Conservation (phyloP, 805 yeast species). For the Pichia membranifaciens region DNA sequence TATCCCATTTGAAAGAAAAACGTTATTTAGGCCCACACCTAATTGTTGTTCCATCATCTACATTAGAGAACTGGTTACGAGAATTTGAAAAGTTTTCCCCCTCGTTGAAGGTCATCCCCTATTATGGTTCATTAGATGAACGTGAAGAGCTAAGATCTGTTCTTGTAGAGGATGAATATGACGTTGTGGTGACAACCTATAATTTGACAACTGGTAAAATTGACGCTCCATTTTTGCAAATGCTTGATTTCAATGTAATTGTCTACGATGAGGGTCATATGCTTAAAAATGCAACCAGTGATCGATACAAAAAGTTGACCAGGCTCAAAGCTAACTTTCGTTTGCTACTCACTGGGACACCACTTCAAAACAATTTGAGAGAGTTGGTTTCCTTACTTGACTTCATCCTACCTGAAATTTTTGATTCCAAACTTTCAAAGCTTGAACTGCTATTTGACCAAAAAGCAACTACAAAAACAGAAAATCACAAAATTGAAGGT, state of each 20-base stretch:
- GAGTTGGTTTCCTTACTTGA: conserved; percentile 88
- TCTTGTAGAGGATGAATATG: conserved; percentile 55
- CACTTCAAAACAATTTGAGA: conserved; percentile 85
- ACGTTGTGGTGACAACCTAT: conserved; percentile 92
- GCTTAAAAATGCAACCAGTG: conserved; percentile 84
- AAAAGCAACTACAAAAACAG: conserved; percentile 61
- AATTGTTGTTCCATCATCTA: conserved; percentile 93
- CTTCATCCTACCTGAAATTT: conserved; percentile 80
- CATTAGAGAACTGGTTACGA: conserved; percentile 95
- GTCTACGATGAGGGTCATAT: conserved; percentile 98
- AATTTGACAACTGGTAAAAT: conserved; percentile 77
- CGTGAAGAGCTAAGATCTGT: conserved; percentile 78
- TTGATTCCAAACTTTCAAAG: conserved; percentile 77
- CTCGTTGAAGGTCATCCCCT: conserved; percentile 73
- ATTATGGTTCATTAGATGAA: conserved; percentile 83
- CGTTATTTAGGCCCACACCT: conserved; percentile 72
- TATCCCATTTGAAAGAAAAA: conserved; percentile 73
- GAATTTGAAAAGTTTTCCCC: conserved; percentile 92
- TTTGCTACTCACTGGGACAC: conserved; percentile 90
- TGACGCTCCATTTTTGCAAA: conserved; percentile 73
- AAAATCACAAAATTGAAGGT: conserved; percentile 34
- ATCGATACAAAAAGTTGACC: conserved; percentile 84
- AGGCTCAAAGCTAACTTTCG: conserved; percentile 78
- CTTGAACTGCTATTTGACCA: conserved; percentile 80
- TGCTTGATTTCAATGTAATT: conserved; percentile 73